phyloP scores from a whole-genome alignment of 2,329 filamentous ascomycete species.

The Juglanconis sp. region DNA sequence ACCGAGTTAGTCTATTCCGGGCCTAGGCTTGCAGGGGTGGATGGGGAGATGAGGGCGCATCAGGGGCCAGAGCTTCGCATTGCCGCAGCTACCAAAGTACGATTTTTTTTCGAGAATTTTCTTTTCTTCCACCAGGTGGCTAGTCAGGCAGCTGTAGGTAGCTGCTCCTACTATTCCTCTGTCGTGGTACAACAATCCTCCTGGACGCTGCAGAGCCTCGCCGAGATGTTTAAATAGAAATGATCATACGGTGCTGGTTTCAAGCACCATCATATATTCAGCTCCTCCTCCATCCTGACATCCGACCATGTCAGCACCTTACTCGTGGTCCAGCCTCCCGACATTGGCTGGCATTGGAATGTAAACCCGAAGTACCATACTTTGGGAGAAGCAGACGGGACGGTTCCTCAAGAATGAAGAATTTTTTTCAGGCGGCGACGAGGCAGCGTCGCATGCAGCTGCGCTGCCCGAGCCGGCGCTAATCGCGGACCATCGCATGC shows the following conservation, averaged over 20 bases:
- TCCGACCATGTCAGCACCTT: conserved; percentile 3
- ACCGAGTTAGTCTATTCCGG: conserved; percentile 7
- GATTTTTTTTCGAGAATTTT: neutral
- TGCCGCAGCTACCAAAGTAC: no score
- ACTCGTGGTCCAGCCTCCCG: neutral
- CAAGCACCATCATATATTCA: neutral
- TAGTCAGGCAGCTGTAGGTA: neutral
- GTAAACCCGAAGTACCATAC: neutral
- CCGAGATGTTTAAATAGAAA: conserved; percentile 5
- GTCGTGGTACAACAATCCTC: conserved; percentile 1
- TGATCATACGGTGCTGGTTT: conserved; percentile 9
- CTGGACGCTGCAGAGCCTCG: neutral
- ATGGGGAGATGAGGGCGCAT: neutral
- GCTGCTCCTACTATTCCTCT: neutral
- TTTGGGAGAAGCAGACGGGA: neutral
- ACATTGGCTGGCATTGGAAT: neutral
- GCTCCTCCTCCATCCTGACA: neutral
- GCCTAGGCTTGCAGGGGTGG: conserved; percentile 2
- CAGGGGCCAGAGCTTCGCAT: no score
- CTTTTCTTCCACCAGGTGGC: neutral
- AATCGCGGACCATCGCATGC: conserved; percentile 1
- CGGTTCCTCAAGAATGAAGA: neutral
- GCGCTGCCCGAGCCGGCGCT: neutral
- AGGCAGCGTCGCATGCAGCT: neutral
- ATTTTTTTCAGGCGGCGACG: neutral